These are phyloP conservation scores for Fusarium heterosporum DNA, from an alignment of 2,329 filamentous ascomycete species.

Conservation along the genomic window DNA sequence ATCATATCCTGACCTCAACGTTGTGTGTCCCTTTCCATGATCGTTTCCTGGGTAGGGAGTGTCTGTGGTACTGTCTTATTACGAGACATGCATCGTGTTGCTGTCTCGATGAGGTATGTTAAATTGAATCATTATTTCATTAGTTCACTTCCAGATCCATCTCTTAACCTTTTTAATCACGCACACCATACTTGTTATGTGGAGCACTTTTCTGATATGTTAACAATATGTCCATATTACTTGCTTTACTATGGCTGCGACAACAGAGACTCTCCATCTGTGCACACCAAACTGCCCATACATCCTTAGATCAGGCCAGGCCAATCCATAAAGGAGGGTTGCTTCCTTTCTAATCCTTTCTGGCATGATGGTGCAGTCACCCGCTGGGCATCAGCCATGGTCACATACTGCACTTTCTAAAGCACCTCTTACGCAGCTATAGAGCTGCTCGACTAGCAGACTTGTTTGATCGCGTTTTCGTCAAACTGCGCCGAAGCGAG, in stretches of 20 bases:
- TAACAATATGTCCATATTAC: not conserved
- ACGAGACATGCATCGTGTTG: not conserved
- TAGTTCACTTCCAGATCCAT: not conserved
- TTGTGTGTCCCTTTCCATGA: not conserved
- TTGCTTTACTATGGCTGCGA: not conserved
- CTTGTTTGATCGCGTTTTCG: slow-evolving; percentile 23
- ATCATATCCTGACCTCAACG: not conserved
- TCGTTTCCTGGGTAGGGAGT: not conserved
- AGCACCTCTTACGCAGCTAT: not conserved
- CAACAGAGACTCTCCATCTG: not conserved
- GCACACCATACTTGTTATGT: not conserved
- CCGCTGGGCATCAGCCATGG: too few species aligned
- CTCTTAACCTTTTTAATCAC: not conserved
- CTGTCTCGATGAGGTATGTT: not conserved
- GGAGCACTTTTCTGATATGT: not conserved
- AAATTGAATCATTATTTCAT: not conserved
- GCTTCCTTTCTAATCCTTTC: too few species aligned
- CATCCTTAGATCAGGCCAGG: too few species aligned
- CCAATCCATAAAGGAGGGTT: too few species aligned
- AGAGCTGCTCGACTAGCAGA: not conserved
- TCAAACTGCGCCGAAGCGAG: slow-evolving; percentile 37
- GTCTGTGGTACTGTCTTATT: not conserved
- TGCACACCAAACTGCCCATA: not conserved
- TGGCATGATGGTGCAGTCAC: too few species aligned
- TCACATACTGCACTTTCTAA: too few species aligned